Conservation (phyloP, 2,329 filamentous ascomycete genomes). For the Colletotrichum eremochloae region DNA sequence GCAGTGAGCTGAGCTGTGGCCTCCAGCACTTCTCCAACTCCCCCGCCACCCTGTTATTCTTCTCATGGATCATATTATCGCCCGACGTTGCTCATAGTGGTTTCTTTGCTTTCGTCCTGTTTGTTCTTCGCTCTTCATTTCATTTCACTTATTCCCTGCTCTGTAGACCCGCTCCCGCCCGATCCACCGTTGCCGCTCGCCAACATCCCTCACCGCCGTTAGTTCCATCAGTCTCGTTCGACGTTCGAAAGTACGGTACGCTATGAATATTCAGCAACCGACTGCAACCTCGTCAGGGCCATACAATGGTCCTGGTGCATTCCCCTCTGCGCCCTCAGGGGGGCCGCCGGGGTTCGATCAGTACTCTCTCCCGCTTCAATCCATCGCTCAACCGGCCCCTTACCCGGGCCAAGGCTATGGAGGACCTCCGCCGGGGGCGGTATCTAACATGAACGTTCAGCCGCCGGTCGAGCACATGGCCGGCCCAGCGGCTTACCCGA, state of each 20-base stretch:
- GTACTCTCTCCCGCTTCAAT: conserved; percentile 19
- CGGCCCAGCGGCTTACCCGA: conserved; percentile 34
- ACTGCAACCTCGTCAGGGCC: conserved; percentile 13
- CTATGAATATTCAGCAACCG: conserved; percentile 34
- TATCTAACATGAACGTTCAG: conserved; percentile 11
- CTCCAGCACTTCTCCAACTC: conserved; percentile 16
- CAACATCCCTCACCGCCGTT: conserved; percentile 27
- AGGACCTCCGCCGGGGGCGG: conserved; percentile 14
- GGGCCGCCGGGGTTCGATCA: conserved; percentile 17
- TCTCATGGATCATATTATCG: background rate
- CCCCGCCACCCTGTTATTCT: conserved; percentile 37
- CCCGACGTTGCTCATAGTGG: background rate
- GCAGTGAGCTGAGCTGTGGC: conserved; percentile 27
- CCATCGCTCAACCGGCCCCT: background rate
- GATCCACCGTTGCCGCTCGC: background rate
- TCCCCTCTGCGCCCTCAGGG: conserved; percentile 15
- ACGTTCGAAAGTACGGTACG: background rate
- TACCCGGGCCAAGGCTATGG: conserved; percentile 24
- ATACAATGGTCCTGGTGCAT: conserved; percentile 29
- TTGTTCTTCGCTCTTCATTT: background rate
- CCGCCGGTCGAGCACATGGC: conserved; percentile 32
- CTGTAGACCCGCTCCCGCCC: background rate
- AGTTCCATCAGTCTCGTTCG: background rate
- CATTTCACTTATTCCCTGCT: background rate
- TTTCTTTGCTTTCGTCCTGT: background rate